Base-by-base conservation (phyloP, 2,329 filamentous ascomycete genomes). In the Aspergillus brunneoviolaceus region DNA sequence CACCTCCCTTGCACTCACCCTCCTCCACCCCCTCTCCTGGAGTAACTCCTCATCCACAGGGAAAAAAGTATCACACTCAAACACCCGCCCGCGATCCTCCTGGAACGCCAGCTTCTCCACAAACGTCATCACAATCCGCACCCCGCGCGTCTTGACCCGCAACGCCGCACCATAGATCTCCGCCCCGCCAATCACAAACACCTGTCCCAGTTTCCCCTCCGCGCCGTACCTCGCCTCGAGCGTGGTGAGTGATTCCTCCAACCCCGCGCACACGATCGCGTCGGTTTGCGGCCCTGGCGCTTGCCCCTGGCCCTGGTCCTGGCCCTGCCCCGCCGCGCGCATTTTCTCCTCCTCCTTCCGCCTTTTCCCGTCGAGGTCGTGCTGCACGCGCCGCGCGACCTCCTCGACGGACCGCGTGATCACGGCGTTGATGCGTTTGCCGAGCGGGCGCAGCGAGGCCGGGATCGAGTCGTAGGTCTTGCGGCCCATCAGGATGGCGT, bases 391-490 rank as follows among this genome's bases (percentile, higher is more conserved):
- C 48, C 71, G 65, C 19, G 61, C 58, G 11, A 79, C 69, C 16
- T 67, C 62, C 0, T 71, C 71, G 1, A 62, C 65, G 58, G 77
- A 74, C n/a, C 76, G 68, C 51, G 87, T 90, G 66, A 99, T 81
- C 65, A 98, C 85, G 47, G 97, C 85, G 75, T 96, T 98, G 54
- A 92, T 80, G 10, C 95, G 83, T 63, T 87, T 89, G 62, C 86
- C 88, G 35, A 99, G 82, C 19, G 95, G 95, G 2, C 92, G 84
- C 73, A 95, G 92, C 55, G 82, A 84, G 6, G 81, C 72, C 2
- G 95, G 94, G 61, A 99, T 94, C 65, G 88, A 92, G 55, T 96
- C 92, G 89, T 94, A 99, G 0, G 95, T 99, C 77, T 96, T 97
- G 71, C 95, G 90, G 61, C 95, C 95, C 95, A 99, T 99, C 67